Evolutionary conservation across 73 alveolate genomes (phyloP).

Genomic region (Symbiodinium pilosum): DNA sequence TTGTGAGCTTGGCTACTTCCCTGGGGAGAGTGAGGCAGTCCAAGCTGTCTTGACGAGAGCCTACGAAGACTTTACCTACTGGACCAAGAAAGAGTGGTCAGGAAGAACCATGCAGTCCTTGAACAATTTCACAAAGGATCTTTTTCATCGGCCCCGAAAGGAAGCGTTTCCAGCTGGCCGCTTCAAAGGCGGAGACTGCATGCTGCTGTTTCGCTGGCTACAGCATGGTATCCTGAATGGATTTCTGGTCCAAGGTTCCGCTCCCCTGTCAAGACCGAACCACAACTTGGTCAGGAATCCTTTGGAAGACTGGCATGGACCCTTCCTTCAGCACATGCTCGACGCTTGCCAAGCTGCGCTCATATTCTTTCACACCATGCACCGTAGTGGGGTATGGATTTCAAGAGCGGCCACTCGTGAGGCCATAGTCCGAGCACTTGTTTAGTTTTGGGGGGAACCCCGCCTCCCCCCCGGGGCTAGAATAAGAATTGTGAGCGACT

Average conservation of each 20-base stretch:
- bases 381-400: conserved; percentile 24
- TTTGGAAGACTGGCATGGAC: neutral
- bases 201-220: conserved; percentile 45
- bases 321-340: neutral
- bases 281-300: neutral
- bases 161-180: conserved; percentile 29
- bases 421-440: neutral
- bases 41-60: neutral
- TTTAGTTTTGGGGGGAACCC: too few species aligned
- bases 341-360: neutral
- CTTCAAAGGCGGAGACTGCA: conserved; percentile 25
- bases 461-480: conserved; percentile 29
- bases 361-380: conserved; percentile 22
- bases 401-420: neutral
- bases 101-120: conserved; percentile 21
- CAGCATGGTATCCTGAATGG: neutral
- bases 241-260: neutral
- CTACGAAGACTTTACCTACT: conserved; percentile 12
- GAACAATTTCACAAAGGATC: conserved; percentile 35
- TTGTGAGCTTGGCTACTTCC: conserved; percentile 20
- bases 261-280: neutral
- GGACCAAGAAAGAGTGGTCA: conserved; percentile 2
- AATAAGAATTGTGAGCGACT: too few species aligned
- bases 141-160: conserved; percentile 2
- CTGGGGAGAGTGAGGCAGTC: neutral